Conservation (phyloP, 192 early-diverging fungal genomes). For the Coemansia umbellata region DNA sequence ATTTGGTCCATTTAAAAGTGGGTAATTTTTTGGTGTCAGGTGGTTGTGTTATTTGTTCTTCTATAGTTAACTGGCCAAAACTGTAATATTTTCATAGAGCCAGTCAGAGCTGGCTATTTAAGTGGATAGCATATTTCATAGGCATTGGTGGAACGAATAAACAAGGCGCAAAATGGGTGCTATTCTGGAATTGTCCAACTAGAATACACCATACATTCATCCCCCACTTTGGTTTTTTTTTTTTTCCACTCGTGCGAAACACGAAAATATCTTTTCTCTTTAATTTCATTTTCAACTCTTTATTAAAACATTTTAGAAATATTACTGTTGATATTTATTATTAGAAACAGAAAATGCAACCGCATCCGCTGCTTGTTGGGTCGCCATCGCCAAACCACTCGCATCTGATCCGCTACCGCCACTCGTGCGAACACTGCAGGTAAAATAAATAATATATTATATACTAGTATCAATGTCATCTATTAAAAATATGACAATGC, state of each 20-base stretch:
- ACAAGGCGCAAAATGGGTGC: no score
- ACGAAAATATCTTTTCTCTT: not conserved
- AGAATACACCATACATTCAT: no score
- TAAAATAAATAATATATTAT: slow-evolving; percentile 5
- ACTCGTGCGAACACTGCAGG: slow-evolving; percentile 51
- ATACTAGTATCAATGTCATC: not conserved
- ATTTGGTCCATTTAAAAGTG: no score
- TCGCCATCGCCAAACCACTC: slow-evolving; percentile 5
- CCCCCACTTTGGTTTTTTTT: not conserved
- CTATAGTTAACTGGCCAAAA: no score
- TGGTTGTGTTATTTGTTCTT: no score
- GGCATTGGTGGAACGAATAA: no score
- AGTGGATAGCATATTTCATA: no score
- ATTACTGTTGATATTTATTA: not conserved
- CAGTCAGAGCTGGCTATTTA: no score
- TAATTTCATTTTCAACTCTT: not conserved
- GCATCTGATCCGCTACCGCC: slow-evolving; percentile 35
- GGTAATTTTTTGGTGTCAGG: no score
- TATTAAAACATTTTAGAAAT: not conserved
- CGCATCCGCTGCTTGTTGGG: not conserved
- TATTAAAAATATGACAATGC: not conserved
- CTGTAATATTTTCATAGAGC: no score
- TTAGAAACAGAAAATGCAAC: slow-evolving; percentile 5
- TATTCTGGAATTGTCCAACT: no score
- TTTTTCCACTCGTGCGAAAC: slow-evolving; percentile 12